These are phyloP conservation scores for Onygenales sp. DNA, from an alignment of 2,329 filamentous ascomycete species.

Conservation along the genomic window DNA sequence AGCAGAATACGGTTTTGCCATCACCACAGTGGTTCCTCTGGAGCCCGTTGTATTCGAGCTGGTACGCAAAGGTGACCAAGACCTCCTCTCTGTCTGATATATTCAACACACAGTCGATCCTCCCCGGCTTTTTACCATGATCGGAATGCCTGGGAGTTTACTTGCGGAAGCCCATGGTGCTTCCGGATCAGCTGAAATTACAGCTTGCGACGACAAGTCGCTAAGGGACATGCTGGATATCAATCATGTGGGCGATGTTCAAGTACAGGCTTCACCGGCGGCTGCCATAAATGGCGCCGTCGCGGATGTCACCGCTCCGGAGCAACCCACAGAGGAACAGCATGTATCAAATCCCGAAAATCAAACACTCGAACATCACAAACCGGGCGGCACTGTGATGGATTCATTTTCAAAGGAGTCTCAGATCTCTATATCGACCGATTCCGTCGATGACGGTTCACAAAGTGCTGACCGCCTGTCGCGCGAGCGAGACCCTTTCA, in stretches of 20 bases:
- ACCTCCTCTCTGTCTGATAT: neutral
- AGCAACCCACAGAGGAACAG: neutral
- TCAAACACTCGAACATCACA: neutral
- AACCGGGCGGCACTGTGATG: neutral
- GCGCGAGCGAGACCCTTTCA: slow-evolving; percentile 15
- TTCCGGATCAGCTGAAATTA: neutral
- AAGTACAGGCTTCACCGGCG: neutral
- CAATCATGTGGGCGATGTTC: neutral
- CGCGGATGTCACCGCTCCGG: neutral
- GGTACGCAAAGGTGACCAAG: neutral
- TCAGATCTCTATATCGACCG: neutral
- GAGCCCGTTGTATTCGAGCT: neutral
- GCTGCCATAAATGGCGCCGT: neutral
- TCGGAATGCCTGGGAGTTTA: neutral
- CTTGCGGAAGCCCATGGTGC: neutral
- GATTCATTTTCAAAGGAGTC: neutral
- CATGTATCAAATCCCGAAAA: neutral
- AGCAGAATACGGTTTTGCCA: neutral
- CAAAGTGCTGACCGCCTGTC: slow-evolving; percentile 12
- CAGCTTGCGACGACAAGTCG: neutral
- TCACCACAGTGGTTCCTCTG: neutral
- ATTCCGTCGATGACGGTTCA: slow-evolving; percentile 9
- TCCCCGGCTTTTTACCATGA: neutral
- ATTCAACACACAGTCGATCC: neutral
- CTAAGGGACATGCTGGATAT: neutral